These are phyloP conservation scores for Lycium ferocissimum DNA, from an alignment of 257 asterid species.

Conservation along the genomic window DNA sequence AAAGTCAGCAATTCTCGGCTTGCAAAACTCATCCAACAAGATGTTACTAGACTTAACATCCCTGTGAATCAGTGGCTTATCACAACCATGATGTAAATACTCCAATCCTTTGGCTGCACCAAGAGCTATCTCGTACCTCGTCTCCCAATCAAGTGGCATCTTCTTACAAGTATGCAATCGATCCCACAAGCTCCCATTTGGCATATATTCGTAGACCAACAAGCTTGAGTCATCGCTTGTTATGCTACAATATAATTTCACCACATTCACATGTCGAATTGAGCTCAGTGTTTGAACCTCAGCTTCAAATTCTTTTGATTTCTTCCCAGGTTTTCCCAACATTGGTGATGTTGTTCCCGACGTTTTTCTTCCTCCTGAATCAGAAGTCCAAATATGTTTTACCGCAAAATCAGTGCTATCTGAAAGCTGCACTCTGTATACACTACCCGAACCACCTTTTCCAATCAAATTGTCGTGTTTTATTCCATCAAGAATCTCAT, in stretches of 20 bases:
- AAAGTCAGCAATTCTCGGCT: slow-evolving; percentile 89
- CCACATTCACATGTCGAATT: slow-evolving; percentile 83
- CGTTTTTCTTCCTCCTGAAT: slow-evolving; percentile 32
- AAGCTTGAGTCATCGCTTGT: slow-evolving; percentile 87
- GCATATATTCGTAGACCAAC: slow-evolving; percentile 92
- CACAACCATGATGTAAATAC: slow-evolving; percentile 85
- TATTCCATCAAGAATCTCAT: slow-evolving; percentile 75
- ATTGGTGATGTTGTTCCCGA: slow-evolving; percentile 53
- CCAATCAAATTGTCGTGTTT: slow-evolving; percentile 76
- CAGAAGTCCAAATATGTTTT: slow-evolving; percentile 71
- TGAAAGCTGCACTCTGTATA: slow-evolving; percentile 53
- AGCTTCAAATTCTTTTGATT: slow-evolving; percentile 65
- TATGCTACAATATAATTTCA: slow-evolving; percentile 79
- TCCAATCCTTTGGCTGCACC: slow-evolving; percentile 91
- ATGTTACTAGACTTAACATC: slow-evolving; percentile 96
- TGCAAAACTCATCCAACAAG: slow-evolving; percentile 70
- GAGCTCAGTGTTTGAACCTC: slow-evolving; percentile 86
- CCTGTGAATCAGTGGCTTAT: slow-evolving; percentile 77
- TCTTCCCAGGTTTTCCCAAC: slow-evolving; percentile 46
- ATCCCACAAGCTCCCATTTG: slow-evolving; percentile 94
- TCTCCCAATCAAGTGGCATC: slow-evolving; percentile 71
- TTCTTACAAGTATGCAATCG: slow-evolving; percentile 63
- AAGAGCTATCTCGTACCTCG: slow-evolving; percentile 75
- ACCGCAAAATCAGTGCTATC: slow-evolving; percentile 68
- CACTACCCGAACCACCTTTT: slow-evolving; percentile 87